Evolutionary conservation across 306 rosid genomes (phyloP).

Genomic region (Elaeagnus macrophylla): DNA sequence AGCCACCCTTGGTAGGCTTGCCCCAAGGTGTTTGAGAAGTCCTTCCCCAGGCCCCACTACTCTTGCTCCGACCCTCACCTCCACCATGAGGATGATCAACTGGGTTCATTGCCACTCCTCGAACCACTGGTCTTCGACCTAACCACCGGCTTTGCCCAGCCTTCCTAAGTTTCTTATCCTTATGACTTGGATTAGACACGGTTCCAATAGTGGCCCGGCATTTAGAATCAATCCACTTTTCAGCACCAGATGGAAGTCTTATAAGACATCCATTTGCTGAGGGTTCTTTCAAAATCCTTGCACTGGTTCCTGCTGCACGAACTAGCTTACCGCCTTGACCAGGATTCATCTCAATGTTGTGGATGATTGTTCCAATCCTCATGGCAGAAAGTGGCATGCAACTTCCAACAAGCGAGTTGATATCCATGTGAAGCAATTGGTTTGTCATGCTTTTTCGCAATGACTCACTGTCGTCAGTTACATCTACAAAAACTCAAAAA

Average conservation of each 20-base stretch:
- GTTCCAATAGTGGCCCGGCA: conserved; percentile 70
- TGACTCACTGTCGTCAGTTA: conserved; percentile 7
- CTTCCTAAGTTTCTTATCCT: conserved; percentile 55
- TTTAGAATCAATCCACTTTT: conserved; percentile 55
- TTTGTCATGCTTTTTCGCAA: conserved; percentile 41
- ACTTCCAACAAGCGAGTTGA: conserved; percentile 72
- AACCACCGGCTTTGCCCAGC: conserved; percentile 82
- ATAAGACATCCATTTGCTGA: conserved; percentile 43
- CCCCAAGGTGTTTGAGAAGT: conserved; percentile 75
- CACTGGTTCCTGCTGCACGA: conserved; percentile 73
- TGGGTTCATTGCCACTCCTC: conserved; percentile 89
- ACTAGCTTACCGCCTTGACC: conserved; percentile 92
- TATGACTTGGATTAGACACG: conserved; percentile 75
- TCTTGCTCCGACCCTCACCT: conserved; percentile 79
- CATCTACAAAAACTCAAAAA: conserved; percentile 17
- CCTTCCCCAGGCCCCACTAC: conserved; percentile 48
- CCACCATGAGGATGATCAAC: conserved; percentile 91
- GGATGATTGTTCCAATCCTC: conserved; percentile 88
- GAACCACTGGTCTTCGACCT: conserved; percentile 65
- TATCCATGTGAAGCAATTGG: conserved; percentile 52
- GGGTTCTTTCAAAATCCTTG: conserved; percentile 82
- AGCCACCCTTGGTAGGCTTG: conserved; percentile 71
- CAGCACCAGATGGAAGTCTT: conserved; percentile 58
- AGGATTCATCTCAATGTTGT: conserved; percentile 67
- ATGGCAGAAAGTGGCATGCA: conserved; percentile 71